Base-by-base conservation (phyloP, 2,329 filamentous ascomycete genomes). In the Trichothecium sympodiale region DNA sequence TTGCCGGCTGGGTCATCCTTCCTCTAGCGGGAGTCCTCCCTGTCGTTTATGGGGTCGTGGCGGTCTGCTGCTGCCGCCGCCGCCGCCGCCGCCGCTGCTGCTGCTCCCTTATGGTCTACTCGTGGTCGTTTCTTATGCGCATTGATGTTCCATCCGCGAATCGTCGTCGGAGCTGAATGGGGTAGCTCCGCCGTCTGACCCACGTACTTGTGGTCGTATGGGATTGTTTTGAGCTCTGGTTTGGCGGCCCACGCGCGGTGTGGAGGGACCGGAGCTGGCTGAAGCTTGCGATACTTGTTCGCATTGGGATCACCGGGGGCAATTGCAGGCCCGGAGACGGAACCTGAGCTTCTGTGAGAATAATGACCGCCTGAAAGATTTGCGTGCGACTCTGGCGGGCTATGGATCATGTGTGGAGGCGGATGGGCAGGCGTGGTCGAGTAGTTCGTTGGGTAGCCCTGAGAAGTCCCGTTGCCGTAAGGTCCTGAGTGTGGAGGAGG, bases 191-290 rank as follows among this genome's bases (percentile, higher is more conserved):
- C 71, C 14, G 63, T 64, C n/a, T 15, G 14, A 12, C 29, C 15
- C 30, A 72, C 74, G 45, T 77, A 71, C 47, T 75, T 76, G 48
- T 75, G 74, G 15, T 70, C 67, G 43, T 76, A 77, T 27, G 67
- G 68, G 4, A 74, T 70, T 4, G 73, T 74, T 38, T 72, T 67
- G n/a, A 77, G 59, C 44, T 75, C 71, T 13, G 65, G 61, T 45
- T 64, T 66, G 37, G 57, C 57, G 6, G 54, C 49, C 50, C 62
- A 67, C 40, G 61, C 61, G 30, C 63, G 60, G 47, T 71, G 70
- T 20, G 69, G 60, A 6, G 69, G 64, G 17, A 71, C 61, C 1
- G 71, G 71, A 1, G 72, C 72, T 8, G 72, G 72, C 41, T 74
- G 71, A 28, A 77, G 65, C 51, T 73, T 74, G 31, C 71, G 64